These are phyloP conservation scores for Scedosporium apiospermum DNA, from an alignment of 2,329 filamentous ascomycete genomes.

Conservation along the genomic window DNA sequence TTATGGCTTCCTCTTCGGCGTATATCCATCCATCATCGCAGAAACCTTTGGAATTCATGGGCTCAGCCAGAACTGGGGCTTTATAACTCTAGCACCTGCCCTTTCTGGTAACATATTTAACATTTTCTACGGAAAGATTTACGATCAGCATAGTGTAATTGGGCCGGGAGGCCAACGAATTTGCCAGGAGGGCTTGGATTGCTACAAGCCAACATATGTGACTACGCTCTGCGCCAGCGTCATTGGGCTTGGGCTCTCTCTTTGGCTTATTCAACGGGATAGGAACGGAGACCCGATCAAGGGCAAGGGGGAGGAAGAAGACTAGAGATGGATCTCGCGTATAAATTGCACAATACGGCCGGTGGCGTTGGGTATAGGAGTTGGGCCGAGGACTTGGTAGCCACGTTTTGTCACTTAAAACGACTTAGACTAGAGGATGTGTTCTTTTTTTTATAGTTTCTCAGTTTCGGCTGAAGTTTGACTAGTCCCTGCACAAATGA, in stretches of 20 bases:
- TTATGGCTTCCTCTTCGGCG: slow-evolving; percentile 90
- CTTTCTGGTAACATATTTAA: slow-evolving; percentile 89
- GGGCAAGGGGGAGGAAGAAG: slow-evolving; percentile 27
- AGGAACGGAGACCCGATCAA: slow-evolving; percentile 27
- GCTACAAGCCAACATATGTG: slow-evolving; percentile 73
- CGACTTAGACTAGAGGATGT: too few species aligned
- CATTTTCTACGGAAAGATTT: slow-evolving; percentile 75
- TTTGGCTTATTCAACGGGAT: slow-evolving; percentile 57
- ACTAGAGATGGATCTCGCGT: slow-evolving; percentile 12
- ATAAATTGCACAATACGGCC: neutral
- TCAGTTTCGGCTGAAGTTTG: too few species aligned
- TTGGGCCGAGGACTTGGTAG: too few species aligned
- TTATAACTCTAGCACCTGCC: slow-evolving; percentile 84
- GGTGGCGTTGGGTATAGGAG: neutral
- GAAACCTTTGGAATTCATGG: slow-evolving; percentile 87
- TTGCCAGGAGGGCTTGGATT: slow-evolving; percentile 68
- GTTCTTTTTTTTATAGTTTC: too few species aligned
- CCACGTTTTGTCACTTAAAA: too few species aligned
- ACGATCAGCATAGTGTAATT: slow-evolving; percentile 68
- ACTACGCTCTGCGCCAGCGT: slow-evolving; percentile 66
- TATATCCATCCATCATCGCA: slow-evolving; percentile 80
- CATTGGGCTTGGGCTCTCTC: slow-evolving; percentile 56
- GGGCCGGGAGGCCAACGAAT: slow-evolving; percentile 59
- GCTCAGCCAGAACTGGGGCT: slow-evolving; percentile 91
- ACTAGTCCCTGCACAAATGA: too few species aligned